Base-by-base conservation (phyloP, 805 yeast genomes). In the Myxozyma lipomycoides region DNA sequence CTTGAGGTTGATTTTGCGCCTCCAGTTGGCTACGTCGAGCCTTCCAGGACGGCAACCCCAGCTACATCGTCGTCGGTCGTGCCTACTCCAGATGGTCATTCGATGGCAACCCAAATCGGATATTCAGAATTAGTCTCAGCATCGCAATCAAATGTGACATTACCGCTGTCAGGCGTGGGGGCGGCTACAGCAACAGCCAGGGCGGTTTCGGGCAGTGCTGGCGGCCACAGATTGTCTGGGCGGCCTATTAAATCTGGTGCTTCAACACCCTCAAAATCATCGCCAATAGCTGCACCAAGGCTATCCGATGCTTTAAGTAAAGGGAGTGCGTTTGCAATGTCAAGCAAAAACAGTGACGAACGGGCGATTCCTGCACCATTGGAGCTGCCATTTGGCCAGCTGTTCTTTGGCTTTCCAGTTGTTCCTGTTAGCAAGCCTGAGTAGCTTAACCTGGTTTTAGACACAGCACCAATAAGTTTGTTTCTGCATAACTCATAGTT, bases 1-100 rank as follows among this genome's bases (percentile, higher is more conserved):
- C 74, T 93, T 55, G 95, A 87, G 52, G 95, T 97, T 0, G 99
- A 93, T 65, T 93, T 93, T 72, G 98, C 97, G 1, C 96, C 98
- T 1, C 99, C 99, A 0, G 96, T 91, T 3, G 99, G 99, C 0
- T 93, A 93, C 65, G 96, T 86, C 18, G 98, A 91, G 40, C 58
- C 59, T 6, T 34, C 57, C 24, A 36, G 50, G n/a, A 37, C 17
- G 7, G 40, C 45, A 4, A 40, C n/a, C n/a, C 21, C 49, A 7
- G 21, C 43, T 18, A 17, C 26, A 19, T 4, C 35, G 4, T 18
- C 49, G 28, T 38, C 58, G 23, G 24, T 52, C 39, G 38, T 49
- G 24, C 50, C 52, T 3, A 47, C 54, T 17, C 58, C 55, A 4
- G 57, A 52, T n/a, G 58, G 58, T 22, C 49, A 47, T 3, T 54